A percentile compares a stretch with the other conserved stretches of the same genome.
These are phyloP conservation scores for Annulohypoxylon truncatum DNA, from an alignment of 2,329 filamentous ascomycete species.

Conservation along the genomic window DNA sequence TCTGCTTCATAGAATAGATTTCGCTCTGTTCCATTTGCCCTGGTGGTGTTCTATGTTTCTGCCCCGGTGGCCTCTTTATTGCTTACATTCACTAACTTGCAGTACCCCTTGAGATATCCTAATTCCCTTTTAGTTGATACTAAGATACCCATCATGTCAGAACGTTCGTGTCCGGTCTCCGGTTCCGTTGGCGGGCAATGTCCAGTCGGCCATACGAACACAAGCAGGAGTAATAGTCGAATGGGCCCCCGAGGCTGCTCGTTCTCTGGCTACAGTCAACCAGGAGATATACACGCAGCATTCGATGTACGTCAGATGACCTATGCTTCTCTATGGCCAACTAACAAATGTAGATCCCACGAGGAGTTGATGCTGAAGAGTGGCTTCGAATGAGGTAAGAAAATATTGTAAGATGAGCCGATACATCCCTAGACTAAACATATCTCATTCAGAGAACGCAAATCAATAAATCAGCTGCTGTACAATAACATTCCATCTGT, in stretches of 20 bases:
- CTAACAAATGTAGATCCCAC: conserved; percentile 55
- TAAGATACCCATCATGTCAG: conserved; percentile 36
- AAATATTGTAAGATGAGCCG: neutral
- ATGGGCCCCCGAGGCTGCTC: conserved; percentile 52
- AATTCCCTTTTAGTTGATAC: conserved; percentile 16
- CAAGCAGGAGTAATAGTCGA: conserved; percentile 46
- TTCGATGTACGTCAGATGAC: conserved; percentile 40
- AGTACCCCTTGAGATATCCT: conserved; percentile 12
- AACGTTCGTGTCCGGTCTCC: conserved; percentile 39
- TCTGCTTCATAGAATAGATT: conserved; percentile 4
- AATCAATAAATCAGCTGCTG: conserved; percentile 61
- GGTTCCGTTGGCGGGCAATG: conserved; percentile 35
- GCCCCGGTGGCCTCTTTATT: conserved; percentile 36
- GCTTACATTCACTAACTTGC: conserved; percentile 8
- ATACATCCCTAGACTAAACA: conserved; percentile 6
- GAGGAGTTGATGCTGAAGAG: conserved; percentile 58
- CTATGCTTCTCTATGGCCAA: neutral
- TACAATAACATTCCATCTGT: conserved; percentile 58
- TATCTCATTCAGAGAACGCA: conserved; percentile 53
- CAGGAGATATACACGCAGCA: conserved; percentile 52
- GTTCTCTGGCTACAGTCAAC: conserved; percentile 52
- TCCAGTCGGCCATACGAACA: conserved; percentile 45
- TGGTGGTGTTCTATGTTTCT: conserved; percentile 37
- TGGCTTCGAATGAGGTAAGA: conserved; percentile 58
- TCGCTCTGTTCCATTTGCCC: conserved; percentile 25